Conservation (phyloP, 139 green algal genomes). For the Chlamydomonas schloesseri region DNA sequence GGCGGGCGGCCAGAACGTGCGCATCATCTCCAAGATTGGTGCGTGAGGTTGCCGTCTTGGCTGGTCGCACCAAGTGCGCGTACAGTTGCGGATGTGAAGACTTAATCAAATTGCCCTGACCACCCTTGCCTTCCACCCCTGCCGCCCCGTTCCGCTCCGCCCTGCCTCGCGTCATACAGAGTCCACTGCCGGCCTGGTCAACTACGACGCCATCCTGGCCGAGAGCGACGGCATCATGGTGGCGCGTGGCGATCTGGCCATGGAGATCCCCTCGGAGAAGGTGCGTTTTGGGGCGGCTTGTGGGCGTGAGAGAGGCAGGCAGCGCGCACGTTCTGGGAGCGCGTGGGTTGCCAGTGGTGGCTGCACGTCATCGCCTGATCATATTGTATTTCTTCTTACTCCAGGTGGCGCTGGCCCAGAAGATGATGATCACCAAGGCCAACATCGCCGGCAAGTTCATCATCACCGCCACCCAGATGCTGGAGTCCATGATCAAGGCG, state of each 20-base stretch:
- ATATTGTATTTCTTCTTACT: slow-evolving; percentile 35
- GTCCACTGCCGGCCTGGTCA: slow-evolving; percentile 68
- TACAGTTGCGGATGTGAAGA: too few relatives aligned
- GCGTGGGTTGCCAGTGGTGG: too few relatives aligned
- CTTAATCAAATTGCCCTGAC: too few relatives aligned
- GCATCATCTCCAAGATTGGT: slow-evolving; percentile 71
- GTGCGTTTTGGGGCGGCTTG: too few relatives aligned
- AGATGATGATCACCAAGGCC: slow-evolving; percentile 85
- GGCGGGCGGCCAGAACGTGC: slow-evolving; percentile 57
- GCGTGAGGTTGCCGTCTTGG: too few relatives aligned
- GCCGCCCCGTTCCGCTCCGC: too few relatives aligned
- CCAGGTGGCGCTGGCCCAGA: slow-evolving; percentile 75
- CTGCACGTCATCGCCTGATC: too few relatives aligned
- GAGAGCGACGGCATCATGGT: slow-evolving; percentile 61
- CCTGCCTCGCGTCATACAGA: too few relatives aligned
- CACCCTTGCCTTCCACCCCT: too few relatives aligned
- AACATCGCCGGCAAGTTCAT: slow-evolving; percentile 86
- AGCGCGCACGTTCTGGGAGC: too few relatives aligned
- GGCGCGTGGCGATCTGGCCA: slow-evolving; percentile 77
- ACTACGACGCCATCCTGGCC: slow-evolving; percentile 72
- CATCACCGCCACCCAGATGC: slow-evolving; percentile 80
- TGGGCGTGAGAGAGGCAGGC: too few relatives aligned
- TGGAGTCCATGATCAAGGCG: slow-evolving; percentile 69
- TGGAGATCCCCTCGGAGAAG: slow-evolving; percentile 69
- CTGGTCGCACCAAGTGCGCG: too few relatives aligned